Conservation (phyloP, 192 early-diverging fungal genomes). For the Glomus cerebriforme region DNA sequence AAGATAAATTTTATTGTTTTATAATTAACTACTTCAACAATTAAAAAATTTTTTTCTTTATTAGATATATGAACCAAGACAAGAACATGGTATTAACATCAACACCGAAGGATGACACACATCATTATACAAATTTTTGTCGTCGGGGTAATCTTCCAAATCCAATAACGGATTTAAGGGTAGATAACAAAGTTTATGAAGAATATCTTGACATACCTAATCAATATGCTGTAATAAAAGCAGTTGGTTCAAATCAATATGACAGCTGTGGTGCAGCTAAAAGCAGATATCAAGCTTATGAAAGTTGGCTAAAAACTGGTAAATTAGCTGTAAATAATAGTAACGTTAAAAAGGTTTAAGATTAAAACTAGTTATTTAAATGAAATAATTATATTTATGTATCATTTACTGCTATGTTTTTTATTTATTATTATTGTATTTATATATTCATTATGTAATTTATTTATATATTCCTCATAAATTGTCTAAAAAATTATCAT, state of each 20-base stretch:
- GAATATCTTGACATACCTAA: slow-evolving; percentile 42
- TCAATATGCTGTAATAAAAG: slow-evolving; percentile 37
- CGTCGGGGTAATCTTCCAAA: slow-evolving; percentile 34
- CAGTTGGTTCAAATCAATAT: slow-evolving; percentile 24
- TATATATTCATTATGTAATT: no score
- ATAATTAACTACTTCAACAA: slow-evolving; percentile 3
- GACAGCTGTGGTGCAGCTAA: slow-evolving; percentile 5
- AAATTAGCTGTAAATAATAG: slow-evolving; percentile 18
- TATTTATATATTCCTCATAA: no score
- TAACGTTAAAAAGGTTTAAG: no score
- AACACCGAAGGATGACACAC: no score
- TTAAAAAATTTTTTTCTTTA: background rate
- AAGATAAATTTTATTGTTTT: slow-evolving; percentile 16
- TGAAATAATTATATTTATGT: no score
- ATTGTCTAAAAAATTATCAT: no score
- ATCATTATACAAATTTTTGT: slow-evolving; percentile 42
- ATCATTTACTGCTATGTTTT: no score
- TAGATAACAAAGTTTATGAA: slow-evolving; percentile 44
- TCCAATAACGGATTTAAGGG: slow-evolving; percentile 36
- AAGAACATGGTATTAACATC: slow-evolving; percentile 38
- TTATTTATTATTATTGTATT: no score
- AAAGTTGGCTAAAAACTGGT: slow-evolving; percentile 30
- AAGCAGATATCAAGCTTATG: slow-evolving; percentile 31
- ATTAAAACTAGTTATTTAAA: no score
- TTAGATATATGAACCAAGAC: slow-evolving; percentile 48